These are phyloP conservation scores for Teratosphaeria gauchensis DNA, from an alignment of 2,329 filamentous ascomycete genomes.

Conservation along the genomic window DNA sequence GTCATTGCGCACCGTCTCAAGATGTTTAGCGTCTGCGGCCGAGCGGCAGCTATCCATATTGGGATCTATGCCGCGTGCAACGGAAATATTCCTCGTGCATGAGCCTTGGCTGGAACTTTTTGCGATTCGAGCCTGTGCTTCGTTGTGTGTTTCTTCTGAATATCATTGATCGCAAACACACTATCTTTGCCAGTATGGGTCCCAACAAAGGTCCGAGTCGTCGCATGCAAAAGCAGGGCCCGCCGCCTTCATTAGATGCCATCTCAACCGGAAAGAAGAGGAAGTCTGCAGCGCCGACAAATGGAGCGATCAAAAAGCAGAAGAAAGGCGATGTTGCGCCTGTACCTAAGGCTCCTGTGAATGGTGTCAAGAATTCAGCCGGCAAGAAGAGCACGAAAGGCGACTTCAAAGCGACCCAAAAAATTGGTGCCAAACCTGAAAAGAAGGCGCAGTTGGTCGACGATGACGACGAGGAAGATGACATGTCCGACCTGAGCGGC, in stretches of 20 bases:
- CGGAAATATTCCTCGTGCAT: background rate
- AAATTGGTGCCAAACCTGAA: slow-evolving; percentile 16
- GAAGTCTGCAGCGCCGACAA: slow-evolving; percentile 56
- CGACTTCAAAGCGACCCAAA: slow-evolving; percentile 21
- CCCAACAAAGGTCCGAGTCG: slow-evolving; percentile 48
- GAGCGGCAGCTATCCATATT: background rate
- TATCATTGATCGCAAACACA: background rate
- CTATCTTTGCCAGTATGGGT: background rate
- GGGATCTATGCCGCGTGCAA: background rate
- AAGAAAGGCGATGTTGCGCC: slow-evolving; percentile 41
- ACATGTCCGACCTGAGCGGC: slow-evolving; percentile 12
- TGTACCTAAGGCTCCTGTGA: slow-evolving; percentile 19
- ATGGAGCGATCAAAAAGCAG: slow-evolving; percentile 57
- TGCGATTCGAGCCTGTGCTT: background rate
- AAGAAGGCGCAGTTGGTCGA: slow-evolving; percentile 26
- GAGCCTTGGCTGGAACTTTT: background rate
- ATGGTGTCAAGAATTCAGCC: slow-evolving; percentile 19
- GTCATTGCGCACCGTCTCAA: background rate
- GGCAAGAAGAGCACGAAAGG: slow-evolving; percentile 22
- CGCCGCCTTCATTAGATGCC: slow-evolving; percentile 73
- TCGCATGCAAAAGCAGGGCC: slow-evolving; percentile 92
- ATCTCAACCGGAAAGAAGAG: slow-evolving; percentile 69
- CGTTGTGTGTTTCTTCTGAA: background rate
- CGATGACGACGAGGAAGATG: slow-evolving; percentile 28
- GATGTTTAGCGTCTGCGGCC: background rate